Base-by-base conservation (phyloP, 305 asterid genomes). In the Solanum hybrid region DNA sequence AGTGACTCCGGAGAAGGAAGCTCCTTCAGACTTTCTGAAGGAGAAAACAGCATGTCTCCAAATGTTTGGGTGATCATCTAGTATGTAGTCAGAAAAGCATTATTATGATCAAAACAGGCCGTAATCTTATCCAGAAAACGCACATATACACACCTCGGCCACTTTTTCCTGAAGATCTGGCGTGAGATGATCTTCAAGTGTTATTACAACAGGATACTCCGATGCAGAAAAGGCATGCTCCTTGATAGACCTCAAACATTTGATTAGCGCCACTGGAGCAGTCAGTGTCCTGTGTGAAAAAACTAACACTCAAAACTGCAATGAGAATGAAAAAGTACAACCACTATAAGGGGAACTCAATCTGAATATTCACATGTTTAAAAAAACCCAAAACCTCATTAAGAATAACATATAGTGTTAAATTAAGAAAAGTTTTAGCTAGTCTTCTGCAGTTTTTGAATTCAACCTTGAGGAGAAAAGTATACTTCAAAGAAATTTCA, bases 1-100 rank as follows among this genome's bases (percentile, higher is more conserved):
- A 96, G 91, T 34, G 92, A 93, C 82, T 93, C 95, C 0, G 99
- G 99, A 38, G 98, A 95, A 41, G 97, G 98, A 51, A 97, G 93
- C 79, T 95, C 95, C 89, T 90, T 91, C 92, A 94, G 89, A 92
- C 95, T 92, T 88, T 93, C 96, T 80, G 92, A 89, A 73, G 98
- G 97, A 36, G 90, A 61, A 91, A 92, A 97, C 81, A 97, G 94
- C 95, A 94, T 94, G 89, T 94, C 97, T 91, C 97, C 98, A 92
- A 97, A 97, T 93, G 97, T 97, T 95, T 93, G 87, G 86, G 93
- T 93, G 93, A 97, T 95, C 98, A 97, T 95, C 99, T 97, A 90
- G 86, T 91, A 94, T 91, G 87, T 89, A 88, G 91, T 41, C 89
- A 90, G 70, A 31, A 89, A 36, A 90, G 61, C 82, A 70, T 84